Evolutionary conservation across 495 filamentous ascomycete species (phyloP), one percentile per base, ranked within the genome.

Genomic region (Xylaria flabelliformis): DNA sequence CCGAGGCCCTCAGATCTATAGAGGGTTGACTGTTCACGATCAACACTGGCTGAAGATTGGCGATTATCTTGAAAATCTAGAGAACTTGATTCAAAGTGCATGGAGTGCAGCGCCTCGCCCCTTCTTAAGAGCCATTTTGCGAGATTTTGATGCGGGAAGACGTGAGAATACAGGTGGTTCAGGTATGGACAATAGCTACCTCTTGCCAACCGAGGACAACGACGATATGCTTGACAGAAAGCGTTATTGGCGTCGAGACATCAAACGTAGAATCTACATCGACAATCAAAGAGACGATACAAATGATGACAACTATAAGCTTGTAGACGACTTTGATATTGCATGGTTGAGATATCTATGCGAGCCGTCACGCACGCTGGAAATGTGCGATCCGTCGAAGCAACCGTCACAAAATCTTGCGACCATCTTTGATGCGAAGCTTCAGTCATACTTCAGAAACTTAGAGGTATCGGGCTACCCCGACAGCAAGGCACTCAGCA

Each of bases 331-430:
- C 26, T 15, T 24, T 13, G 77, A 79, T 32, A 71, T 75, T 46
- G 71, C 69, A n/a, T 79, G 77, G 77, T 34, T 79, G 32, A 72
- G 70, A 51, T 76, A 72, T 63, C 72, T 79, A 32, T 76, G 76
- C 46, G 62, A 74, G 59, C 74, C 77, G 2, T 78, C 77, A 19
- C 58, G 71, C 41, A 76, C 68, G 19, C 3, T n/a, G 4, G 19
- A 36, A 13, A 78, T 76, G 76, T 72, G 69, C 19, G 64, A 76
- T 56, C 73, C 76, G 12, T 21, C 53, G 1, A 58, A 70, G 17
- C 64, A 48, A 19, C 74, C 72, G 4, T 10, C 42, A 1, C 41
- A 78, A 4, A 79, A 79, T 51, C 73, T 76, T 17, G 36, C 48
- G 9, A 73, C 74, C 34, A 64, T 79, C 3, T 78, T 79, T 53